Evolutionary conservation across 1,139 yeast species (phyloP).

Genomic region (Groenewaldozyma sp.): DNA sequence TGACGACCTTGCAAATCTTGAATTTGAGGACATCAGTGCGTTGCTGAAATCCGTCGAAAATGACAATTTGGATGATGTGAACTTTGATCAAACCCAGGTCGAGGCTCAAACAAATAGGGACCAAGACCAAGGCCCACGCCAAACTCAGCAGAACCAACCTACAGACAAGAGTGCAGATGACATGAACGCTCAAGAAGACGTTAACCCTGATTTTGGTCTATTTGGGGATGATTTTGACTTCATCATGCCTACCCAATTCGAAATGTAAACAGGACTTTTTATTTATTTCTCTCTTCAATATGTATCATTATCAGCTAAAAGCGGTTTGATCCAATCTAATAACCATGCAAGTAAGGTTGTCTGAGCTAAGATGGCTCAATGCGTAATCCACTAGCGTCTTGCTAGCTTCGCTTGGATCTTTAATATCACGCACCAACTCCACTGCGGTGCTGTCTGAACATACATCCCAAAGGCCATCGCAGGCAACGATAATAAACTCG

Average conservation of each 20-base stretch:
- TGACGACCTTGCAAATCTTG: constrained; percentile 8
- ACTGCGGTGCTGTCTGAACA: constrained; percentile 76
- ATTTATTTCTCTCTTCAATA: neutral
- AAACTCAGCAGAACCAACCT: constrained; percentile 6
- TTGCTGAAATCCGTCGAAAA: constrained; percentile 13
- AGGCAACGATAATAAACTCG: constrained; percentile 75
- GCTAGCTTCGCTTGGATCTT: constrained; percentile 61
- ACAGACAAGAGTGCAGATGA: constrained; percentile 6
- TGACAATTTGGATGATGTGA: constrained; percentile 5
- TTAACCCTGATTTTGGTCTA: constrained; percentile 15
- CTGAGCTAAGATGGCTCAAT: constrained; percentile 71
- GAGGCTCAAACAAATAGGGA: constrained; percentile 1
- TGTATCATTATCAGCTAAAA: constrained; percentile 19
- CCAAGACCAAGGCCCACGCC: constrained; percentile 3
- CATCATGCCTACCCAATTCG: constrained; percentile 21
- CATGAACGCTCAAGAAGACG: constrained; percentile 5
- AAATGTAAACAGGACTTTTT: constrained; percentile 21
- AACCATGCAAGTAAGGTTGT: constrained; percentile 91
- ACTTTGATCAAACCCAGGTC: neutral
- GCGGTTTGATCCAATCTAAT: constrained; percentile 47
- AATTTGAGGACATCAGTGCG: constrained; percentile 14
- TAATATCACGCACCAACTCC: constrained; percentile 46
- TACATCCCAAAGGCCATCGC: constrained; percentile 96
- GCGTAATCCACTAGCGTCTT: constrained; percentile 65
- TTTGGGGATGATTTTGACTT: constrained; percentile 25